These are phyloP conservation scores for Mucor piriformis DNA, from an alignment of 371 early-diverging fungal genomes.

Conservation along the genomic window DNA sequence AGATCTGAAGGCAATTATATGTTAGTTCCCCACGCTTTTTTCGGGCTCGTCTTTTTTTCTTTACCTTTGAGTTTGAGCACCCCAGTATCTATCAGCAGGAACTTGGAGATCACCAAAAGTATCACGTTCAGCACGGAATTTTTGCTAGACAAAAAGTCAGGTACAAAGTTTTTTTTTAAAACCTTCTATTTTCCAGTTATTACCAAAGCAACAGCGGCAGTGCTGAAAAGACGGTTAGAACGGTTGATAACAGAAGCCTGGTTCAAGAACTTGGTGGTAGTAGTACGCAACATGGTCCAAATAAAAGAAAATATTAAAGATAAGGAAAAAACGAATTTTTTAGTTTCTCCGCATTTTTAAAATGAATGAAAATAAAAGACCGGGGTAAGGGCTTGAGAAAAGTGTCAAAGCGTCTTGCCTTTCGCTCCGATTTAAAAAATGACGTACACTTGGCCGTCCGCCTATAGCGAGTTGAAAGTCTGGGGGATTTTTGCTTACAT, in stretches of 20 bases:
- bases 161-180: background rate
- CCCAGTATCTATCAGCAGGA: constrained; percentile 87
- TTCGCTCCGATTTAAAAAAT: background rate
- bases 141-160: constrained; percentile 28
- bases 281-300: constrained; percentile 24
- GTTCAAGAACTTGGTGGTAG: constrained; percentile 19
- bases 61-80: constrained; percentile 88
- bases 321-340: background rate
- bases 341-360: constrained; percentile 8
- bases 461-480: no score
- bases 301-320: background rate
- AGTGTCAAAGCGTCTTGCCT: background rate
- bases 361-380: constrained; percentile 1
- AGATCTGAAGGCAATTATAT: constrained; percentile 39
- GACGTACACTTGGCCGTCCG: no score
- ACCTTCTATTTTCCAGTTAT: background rate
- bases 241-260: constrained; percentile 23
- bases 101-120: constrained; percentile 89
- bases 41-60: background rate
- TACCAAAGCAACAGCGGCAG: constrained; percentile 35
- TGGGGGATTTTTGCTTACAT: no score
- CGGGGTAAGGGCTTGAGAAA: constrained; percentile 7
- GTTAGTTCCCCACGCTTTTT: background rate
- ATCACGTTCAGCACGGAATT: constrained; percentile 77
- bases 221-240: constrained; percentile 32